A percentile compares a stretch with the other conserved stretches of the same genome.
phyloP scores from a whole-genome alignment of 192 early-diverging fungal species.

The Neocallimastix lanati region DNA sequence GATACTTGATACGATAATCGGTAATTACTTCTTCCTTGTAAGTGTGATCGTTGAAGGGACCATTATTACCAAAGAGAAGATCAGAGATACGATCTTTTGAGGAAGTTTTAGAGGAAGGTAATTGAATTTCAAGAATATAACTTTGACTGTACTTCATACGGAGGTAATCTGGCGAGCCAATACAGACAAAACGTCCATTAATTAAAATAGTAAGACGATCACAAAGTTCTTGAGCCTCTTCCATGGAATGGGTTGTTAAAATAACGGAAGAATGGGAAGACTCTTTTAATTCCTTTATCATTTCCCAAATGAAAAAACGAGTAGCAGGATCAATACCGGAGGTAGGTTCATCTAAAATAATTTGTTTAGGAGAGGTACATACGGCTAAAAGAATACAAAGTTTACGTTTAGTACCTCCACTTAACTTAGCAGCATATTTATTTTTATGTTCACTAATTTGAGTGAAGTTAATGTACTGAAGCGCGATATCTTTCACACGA shows the following conservation, averaged over 20 bases:
- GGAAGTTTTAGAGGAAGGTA: too few relatives aligned
- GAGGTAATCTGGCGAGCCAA: too few relatives aligned
- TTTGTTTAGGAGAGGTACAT: background rate
- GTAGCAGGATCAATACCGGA: background rate
- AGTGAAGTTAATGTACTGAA: background rate
- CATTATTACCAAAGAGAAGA: too few relatives aligned
- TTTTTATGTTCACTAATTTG: background rate
- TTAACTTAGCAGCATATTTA: background rate
- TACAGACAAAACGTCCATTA: too few relatives aligned
- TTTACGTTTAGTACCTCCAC: background rate
- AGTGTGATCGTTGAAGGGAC: too few relatives aligned
- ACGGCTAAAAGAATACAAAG: background rate
- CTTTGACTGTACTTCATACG: too few relatives aligned
- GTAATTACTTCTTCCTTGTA: too few relatives aligned
- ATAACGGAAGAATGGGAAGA: background rate
- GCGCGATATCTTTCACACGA: background rate
- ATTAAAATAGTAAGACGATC: too few relatives aligned
- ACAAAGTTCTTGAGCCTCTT: background rate
- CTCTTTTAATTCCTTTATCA: background rate
- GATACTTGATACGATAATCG: too few relatives aligned
- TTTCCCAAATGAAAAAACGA: background rate
- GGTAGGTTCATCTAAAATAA: background rate
- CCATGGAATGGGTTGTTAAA: background rate
- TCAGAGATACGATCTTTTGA: too few relatives aligned
- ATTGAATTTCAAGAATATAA: too few relatives aligned